A percentile compares a stretch with the other conserved stretches of the same genome.
These are phyloP conservation scores for Amanita muscaria DNA, from an alignment of 768 basidiomycete genomes.

Conservation along the genomic window DNA sequence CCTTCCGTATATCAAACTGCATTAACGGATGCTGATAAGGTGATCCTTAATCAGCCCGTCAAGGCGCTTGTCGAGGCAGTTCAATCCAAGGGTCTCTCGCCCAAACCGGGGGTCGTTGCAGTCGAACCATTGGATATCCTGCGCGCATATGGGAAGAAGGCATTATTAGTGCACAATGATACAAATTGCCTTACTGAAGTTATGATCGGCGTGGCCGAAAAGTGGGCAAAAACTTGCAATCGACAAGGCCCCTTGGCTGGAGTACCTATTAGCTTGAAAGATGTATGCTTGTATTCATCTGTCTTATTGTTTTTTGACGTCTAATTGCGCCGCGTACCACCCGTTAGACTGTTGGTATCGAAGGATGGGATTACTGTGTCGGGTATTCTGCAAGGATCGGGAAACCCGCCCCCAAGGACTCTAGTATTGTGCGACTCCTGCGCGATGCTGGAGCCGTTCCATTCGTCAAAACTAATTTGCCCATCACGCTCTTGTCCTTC, in stretches of 20 bases:
- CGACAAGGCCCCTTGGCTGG: slow-evolving; percentile 41
- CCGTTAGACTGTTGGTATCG: slow-evolving; percentile 37
- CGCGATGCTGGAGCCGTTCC: slow-evolving; percentile 57
- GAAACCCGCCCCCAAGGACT: slow-evolving; percentile 36
- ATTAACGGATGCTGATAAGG: slow-evolving; percentile 19
- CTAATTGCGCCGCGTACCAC: neutral
- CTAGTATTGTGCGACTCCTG: slow-evolving; percentile 42
- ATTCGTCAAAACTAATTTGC: slow-evolving; percentile 61
- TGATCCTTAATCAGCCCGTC: slow-evolving; percentile 23
- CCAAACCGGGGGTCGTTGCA: slow-evolving; percentile 13
- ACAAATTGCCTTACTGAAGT: slow-evolving; percentile 60
- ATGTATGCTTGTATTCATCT: slow-evolving; percentile 23
- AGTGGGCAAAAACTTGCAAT: slow-evolving; percentile 26
- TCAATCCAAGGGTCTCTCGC: slow-evolving; percentile 9
- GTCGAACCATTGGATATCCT: slow-evolving; percentile 28
- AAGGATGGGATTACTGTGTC: slow-evolving; percentile 48
- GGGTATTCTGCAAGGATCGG: slow-evolving; percentile 48
- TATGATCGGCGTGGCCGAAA: slow-evolving; percentile 34
- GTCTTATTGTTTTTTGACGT: neutral
- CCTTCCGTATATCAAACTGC: slow-evolving; percentile 23
- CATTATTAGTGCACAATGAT: slow-evolving; percentile 36
- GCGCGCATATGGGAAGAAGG: slow-evolving; percentile 37
- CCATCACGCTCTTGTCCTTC: slow-evolving; percentile 49
- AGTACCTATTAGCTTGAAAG: slow-evolving; percentile 53
- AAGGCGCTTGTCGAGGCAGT: slow-evolving; percentile 22